phyloP scores from a whole-genome alignment of 2,329 filamentous ascomycete genomes.

The Fusarium guadeloupense region DNA sequence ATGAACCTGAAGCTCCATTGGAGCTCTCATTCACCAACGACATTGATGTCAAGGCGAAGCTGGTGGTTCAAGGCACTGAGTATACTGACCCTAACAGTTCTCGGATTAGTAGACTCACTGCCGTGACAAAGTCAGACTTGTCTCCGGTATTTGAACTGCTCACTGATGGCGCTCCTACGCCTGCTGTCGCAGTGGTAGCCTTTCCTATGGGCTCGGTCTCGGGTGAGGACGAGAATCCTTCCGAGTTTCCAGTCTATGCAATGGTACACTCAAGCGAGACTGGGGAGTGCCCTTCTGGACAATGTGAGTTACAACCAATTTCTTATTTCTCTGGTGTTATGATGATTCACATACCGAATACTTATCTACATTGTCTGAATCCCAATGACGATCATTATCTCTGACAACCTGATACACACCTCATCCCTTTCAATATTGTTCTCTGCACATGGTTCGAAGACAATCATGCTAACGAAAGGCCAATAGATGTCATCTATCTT shows the following conservation, averaged over 20 bases:
- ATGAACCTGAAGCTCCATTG: slow-evolving; percentile 44
- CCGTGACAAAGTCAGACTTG: slow-evolving; percentile 74
- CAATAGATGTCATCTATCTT: slow-evolving; percentile 48
- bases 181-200: slow-evolving; percentile 76
- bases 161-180: slow-evolving; percentile 78
- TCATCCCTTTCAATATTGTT: slow-evolving; percentile 16
- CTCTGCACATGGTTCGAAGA: slow-evolving; percentile 6
- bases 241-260: slow-evolving; percentile 62
- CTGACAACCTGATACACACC: slow-evolving; percentile 84
- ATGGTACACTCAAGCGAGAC: slow-evolving; percentile 88
- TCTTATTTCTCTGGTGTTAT: slow-evolving; percentile 60
- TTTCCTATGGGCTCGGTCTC: slow-evolving; percentile 65
- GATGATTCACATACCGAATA: slow-evolving; percentile 88
- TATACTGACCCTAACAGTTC: slow-evolving; percentile 38
- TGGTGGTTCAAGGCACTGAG: slow-evolving; percentile 59
- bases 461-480: slow-evolving; percentile 46
- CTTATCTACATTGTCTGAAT: slow-evolving; percentile 99
- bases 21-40: slow-evolving; percentile 65
- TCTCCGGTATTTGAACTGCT: slow-evolving; percentile 72
- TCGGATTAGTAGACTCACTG: slow-evolving; percentile 68
- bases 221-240: slow-evolving; percentile 44
- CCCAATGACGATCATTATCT: slow-evolving; percentile 83
- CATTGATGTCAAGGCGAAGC: slow-evolving; percentile 63
- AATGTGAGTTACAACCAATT: slow-evolving; percentile 75
- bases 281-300: slow-evolving; percentile 86